These are phyloP conservation scores for Prunus mongolica DNA, from an alignment of 306 rosid genomes.

Conservation along the genomic window DNA sequence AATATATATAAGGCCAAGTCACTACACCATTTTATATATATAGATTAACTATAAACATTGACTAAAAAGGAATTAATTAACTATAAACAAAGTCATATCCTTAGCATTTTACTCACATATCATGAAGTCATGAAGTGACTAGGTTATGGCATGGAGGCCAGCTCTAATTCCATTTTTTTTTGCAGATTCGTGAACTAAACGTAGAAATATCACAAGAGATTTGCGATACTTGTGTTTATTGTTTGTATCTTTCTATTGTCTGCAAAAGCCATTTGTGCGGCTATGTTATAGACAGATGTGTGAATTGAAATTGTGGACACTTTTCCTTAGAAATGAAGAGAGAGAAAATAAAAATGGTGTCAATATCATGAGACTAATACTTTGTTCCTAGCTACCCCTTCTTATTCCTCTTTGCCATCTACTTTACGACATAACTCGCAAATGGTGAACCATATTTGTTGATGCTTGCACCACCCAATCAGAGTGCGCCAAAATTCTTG, in stretches of 20 bases:
- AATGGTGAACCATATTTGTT: not conserved
- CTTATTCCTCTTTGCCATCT: not conserved
- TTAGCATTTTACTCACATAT: not conserved
- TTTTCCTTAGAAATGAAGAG: not conserved
- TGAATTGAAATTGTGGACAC: not conserved
- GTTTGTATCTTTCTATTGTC: too few relatives aligned
- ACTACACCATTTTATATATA: not conserved
- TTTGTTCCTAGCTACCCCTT: not conserved
- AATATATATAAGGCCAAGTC: not conserved
- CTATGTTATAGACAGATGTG: not conserved
- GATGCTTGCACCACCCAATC: too few relatives aligned
- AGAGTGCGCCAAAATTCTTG: too few relatives aligned
- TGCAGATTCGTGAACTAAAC: too few relatives aligned
- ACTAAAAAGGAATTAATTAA: not conserved
- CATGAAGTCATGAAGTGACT: too few relatives aligned
- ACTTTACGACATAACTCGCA: not conserved
- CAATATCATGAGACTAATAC: not conserved
- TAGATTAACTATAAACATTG: not conserved
- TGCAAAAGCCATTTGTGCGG: too few relatives aligned
- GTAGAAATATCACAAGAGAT: too few relatives aligned
- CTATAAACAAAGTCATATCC: not conserved
- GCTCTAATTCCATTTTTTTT: too few relatives aligned
- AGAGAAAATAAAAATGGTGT: not conserved
- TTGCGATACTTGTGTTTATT: too few relatives aligned
- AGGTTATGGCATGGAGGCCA: too few relatives aligned